phyloP scores from a whole-genome alignment of 176 grass and related monocot genomes.

The Pharus latifolius region DNA sequence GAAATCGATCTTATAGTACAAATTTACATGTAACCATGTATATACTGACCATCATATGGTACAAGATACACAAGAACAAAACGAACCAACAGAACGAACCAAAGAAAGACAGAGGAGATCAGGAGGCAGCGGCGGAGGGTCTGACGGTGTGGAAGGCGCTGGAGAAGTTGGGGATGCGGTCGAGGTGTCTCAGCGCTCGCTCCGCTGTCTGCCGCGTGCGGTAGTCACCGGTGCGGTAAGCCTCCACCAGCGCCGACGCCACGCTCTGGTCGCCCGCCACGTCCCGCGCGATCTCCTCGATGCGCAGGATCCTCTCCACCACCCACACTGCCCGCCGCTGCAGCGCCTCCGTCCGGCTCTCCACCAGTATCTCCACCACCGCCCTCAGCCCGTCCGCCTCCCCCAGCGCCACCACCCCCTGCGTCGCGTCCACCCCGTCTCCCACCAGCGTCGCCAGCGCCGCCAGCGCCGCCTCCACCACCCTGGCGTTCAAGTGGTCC shows the following conservation, averaged over 20 bases:
- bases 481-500: conserved; percentile 50
- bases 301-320: conserved; percentile 68
- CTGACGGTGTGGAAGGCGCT: conserved; percentile 15
- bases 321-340: conserved; percentile 57
- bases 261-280: conserved; percentile 53
- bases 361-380: conserved; percentile 56
- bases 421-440: conserved; percentile 33
- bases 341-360: conserved; percentile 43
- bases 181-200: conserved; percentile 62
- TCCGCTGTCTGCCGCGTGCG: conserved; percentile 59
- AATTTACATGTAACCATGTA: too few relatives aligned
- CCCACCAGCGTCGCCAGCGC: conserved; percentile 59
- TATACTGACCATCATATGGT: too few relatives aligned
- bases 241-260: conserved; percentile 57
- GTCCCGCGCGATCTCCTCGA: conserved; percentile 62
- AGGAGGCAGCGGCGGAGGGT: too few relatives aligned
- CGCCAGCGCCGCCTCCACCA: conserved; percentile 69
- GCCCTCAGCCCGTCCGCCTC: conserved; percentile 49
- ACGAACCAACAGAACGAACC: too few relatives aligned
- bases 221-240: conserved; percentile 58
- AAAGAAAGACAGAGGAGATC: too few relatives aligned
- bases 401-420: conserved; percentile 57
- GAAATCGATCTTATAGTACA: too few relatives aligned
- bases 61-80: too few relatives aligned
- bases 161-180: conserved; percentile 66